Evolutionary conservation across 164 flowering plant species (phyloP).

Genomic region (Vitis riparia): DNA sequence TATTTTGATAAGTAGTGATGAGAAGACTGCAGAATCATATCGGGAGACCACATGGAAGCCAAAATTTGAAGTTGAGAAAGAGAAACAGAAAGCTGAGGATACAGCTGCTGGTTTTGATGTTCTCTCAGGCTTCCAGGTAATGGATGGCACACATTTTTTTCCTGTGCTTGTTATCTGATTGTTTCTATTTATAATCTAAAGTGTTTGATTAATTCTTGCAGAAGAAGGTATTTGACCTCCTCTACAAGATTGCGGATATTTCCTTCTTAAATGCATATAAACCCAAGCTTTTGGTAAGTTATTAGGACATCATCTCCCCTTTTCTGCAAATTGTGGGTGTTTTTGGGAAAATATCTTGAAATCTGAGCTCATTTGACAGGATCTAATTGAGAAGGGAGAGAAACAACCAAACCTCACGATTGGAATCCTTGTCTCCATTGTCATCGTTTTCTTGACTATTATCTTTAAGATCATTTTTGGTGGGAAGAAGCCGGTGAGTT

Average conservation of each 20-base stretch:
- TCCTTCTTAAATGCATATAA: constrained; percentile 71
- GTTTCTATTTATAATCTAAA: not conserved
- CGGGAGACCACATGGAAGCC: constrained; percentile 76
- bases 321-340: not conserved
- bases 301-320: not conserved
- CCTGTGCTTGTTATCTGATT: not conserved
- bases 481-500: constrained; percentile 76
- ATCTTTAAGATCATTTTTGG: constrained; percentile 68
- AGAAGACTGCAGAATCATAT: constrained; percentile 66
- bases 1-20: constrained; percentile 70
- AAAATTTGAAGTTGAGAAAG: constrained; percentile 79
- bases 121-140: constrained; percentile 71
- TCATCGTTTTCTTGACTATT: constrained; percentile 48
- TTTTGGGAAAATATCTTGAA: not conserved
- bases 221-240: constrained; percentile 74
- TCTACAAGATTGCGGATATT: constrained; percentile 77
- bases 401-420: constrained; percentile 79
- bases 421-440: constrained; percentile 57
- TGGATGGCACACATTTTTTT: not conserved
- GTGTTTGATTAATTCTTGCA: constrained; percentile 35
- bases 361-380: constrained; percentile 41
- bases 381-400: constrained; percentile 81
- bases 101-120: constrained; percentile 49
- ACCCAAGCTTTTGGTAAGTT: constrained; percentile 61
- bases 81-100: constrained; percentile 84